Conservation (phyloP, 768 basidiomycete species). For the Tricholoma matsutake region DNA sequence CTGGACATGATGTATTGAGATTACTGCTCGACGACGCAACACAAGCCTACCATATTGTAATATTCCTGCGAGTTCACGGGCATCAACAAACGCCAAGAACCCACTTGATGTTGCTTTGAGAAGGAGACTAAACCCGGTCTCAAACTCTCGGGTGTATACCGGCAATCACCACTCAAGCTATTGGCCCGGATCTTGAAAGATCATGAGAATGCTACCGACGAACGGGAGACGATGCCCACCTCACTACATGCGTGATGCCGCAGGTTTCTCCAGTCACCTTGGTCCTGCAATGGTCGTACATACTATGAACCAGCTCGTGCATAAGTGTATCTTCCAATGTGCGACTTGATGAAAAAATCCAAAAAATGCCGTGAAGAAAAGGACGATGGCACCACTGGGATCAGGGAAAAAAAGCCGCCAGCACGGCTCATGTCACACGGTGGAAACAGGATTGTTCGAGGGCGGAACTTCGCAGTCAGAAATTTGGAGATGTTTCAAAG, state of each 20-base stretch:
- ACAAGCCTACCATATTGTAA: constrained; percentile 56
- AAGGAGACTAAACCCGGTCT: constrained; percentile 73
- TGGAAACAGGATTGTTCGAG: constrained; percentile 71
- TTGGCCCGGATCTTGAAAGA: constrained; percentile 84
- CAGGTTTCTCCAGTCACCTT: constrained; percentile 90
- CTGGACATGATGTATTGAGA: constrained; percentile 82
- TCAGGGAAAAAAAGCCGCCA: constrained; percentile 83
- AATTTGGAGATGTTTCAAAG: constrained; percentile 78
- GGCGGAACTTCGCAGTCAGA: constrained; percentile 70
- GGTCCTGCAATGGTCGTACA: constrained; percentile 95
- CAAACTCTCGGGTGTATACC: constrained; percentile 79
- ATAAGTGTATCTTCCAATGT: constrained; percentile 90
- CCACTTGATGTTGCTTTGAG: constrained; percentile 92
- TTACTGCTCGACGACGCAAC: constrained; percentile 83
- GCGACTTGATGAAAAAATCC: constrained; percentile 72
- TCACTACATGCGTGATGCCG: constrained; percentile 97
- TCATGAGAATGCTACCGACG: constrained; percentile 1
- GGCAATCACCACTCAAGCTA: constrained; percentile 90
- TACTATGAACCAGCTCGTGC: constrained; percentile 85
- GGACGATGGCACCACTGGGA: constrained; percentile 63
- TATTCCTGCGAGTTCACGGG: neutral
- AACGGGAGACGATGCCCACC: constrained; percentile 44
- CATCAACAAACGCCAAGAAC: constrained; percentile 11
- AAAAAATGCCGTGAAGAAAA: constrained; percentile 86
- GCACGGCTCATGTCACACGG: constrained; percentile 73